Conservation (phyloP, 257 asterid species). For the Catharanthus roseus region DNA sequence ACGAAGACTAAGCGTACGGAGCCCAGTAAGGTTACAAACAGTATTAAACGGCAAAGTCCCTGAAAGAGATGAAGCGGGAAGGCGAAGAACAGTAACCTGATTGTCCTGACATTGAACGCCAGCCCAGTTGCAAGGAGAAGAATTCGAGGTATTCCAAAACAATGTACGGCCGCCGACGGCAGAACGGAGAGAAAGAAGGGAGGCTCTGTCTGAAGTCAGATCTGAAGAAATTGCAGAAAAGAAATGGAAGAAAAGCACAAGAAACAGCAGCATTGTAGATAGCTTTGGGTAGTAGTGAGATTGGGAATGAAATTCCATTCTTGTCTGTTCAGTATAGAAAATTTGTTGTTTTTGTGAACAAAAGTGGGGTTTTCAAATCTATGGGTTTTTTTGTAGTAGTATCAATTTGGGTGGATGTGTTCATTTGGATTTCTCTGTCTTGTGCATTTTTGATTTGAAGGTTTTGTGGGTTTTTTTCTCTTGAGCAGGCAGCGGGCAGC, state of each 20-base stretch:
- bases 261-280: conserved; percentile 6
- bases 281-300: no score
- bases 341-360: neutral
- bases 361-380: neutral
- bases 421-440: conserved; percentile 7
- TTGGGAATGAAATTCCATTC: neutral
- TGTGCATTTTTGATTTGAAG: neutral
- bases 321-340: neutral
- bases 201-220: conserved; percentile 13
- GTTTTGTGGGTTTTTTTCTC: neutral
- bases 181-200: conserved; percentile 12
- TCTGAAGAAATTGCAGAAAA: conserved; percentile 10
- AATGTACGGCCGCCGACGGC: conserved; percentile 22
- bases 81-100: conserved; percentile 58
- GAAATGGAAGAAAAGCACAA: neutral
- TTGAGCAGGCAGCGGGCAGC: no score
- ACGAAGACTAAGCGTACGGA: conserved; percentile 65
- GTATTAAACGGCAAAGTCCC: conserved; percentile 43
- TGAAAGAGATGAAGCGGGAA: conserved; percentile 55
- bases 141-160: conserved; percentile 45
- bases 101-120: conserved; percentile 50
- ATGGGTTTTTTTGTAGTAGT: no score
- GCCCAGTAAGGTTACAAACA: conserved; percentile 36
- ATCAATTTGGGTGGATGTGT: neutral
- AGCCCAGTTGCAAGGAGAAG: conserved; percentile 58